Percentiles rank a stretch among this genome's conserved stretches.
Evolutionary conservation across 352 stramenopile genomes (phyloP).

Genomic region (Phytophthora cactorum): DNA sequence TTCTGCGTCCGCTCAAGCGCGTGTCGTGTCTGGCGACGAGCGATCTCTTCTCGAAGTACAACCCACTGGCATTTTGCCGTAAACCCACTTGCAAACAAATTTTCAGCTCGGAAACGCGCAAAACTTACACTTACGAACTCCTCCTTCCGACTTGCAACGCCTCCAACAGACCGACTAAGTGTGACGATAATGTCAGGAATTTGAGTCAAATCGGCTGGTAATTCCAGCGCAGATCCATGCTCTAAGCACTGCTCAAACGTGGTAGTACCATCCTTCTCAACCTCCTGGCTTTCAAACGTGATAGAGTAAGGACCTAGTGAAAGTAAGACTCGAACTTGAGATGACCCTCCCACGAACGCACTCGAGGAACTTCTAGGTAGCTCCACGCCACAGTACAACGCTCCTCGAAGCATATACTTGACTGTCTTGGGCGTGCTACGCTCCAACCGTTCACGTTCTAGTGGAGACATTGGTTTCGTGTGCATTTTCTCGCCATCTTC

Average conservation of each 20-base stretch:
- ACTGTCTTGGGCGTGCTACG: conserved; percentile 47
- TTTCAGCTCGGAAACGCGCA: conserved; percentile 45
- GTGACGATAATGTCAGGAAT: conserved; percentile 74
- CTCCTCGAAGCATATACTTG: conserved; percentile 71
- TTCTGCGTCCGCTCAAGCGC: conserved; percentile 59
- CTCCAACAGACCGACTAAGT: conserved; percentile 54
- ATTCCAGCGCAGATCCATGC: conserved; percentile 46
- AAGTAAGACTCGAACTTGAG: conserved; percentile 55
- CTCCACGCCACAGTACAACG: conserved; percentile 65
- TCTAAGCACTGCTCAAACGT: conserved; percentile 63
- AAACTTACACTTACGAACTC: conserved; percentile 68
- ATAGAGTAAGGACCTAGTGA: conserved; percentile 55
- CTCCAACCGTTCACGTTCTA: conserved; percentile 15
- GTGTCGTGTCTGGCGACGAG: conserved; percentile 61
- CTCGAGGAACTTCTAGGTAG: conserved; percentile 35
- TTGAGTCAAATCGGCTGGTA: conserved; percentile 73
- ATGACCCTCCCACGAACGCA: conserved; percentile 18
- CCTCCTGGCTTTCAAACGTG: conserved; percentile 57
- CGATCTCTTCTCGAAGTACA: conserved; percentile 60
- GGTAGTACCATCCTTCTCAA: conserved; percentile 51
- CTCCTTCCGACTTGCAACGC: conserved; percentile 42
- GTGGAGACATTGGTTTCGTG: conserved; percentile 51
- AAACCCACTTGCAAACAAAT: conserved; percentile 56
- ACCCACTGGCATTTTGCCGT: conserved; percentile 59
- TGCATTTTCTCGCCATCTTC: conserved; percentile 71